phyloP scores from a whole-genome alignment of 108 stramenopile species.

The Skeletonema grethae region DNA sequence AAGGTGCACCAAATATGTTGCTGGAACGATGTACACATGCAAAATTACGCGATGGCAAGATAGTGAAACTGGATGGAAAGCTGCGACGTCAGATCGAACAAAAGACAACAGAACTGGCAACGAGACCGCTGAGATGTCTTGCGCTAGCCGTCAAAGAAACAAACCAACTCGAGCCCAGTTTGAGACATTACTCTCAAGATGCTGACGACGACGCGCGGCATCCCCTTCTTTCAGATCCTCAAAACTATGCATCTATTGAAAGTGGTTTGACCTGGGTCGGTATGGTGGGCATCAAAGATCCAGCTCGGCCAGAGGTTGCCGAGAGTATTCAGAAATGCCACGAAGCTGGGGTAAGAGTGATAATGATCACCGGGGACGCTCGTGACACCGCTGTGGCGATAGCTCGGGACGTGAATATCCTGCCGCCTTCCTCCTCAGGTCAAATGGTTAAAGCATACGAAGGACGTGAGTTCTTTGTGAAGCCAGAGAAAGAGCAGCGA shows the following conservation, averaged over 20 bases:
- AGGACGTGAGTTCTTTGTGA: constrained; percentile 86
- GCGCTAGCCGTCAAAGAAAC: constrained; percentile 92
- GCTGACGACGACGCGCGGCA: constrained; percentile 38
- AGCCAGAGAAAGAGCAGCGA: constrained; percentile 70
- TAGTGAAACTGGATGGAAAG: constrained; percentile 67
- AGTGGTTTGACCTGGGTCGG: constrained; percentile 93
- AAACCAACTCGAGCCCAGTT: constrained; percentile 54
- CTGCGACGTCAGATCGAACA: constrained; percentile 65
- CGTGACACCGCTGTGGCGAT: constrained; percentile 96
- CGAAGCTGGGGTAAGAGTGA: constrained; percentile 94
- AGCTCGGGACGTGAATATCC: constrained; percentile 79
- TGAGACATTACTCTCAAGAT: constrained; percentile 39
- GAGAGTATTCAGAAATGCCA: constrained; percentile 89
- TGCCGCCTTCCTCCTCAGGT: constrained; percentile 48
- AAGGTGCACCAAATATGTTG: constrained; percentile 96
- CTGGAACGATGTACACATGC: constrained; percentile 91
- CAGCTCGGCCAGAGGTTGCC: constrained; percentile 97
- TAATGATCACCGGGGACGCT: constrained; percentile 99
- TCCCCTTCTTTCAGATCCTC: constrained; percentile 65
- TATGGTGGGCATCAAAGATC: constrained; percentile 97
- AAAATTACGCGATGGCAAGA: constrained; percentile 81
- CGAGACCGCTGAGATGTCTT: constrained; percentile 91
- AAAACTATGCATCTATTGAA: constrained; percentile 90
- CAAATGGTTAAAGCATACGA: constrained; percentile 73
- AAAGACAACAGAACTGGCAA: constrained; percentile 82